phyloP scores from a whole-genome alignment of 2,329 filamentous ascomycete species.

The Aspergillus latus region DNA sequence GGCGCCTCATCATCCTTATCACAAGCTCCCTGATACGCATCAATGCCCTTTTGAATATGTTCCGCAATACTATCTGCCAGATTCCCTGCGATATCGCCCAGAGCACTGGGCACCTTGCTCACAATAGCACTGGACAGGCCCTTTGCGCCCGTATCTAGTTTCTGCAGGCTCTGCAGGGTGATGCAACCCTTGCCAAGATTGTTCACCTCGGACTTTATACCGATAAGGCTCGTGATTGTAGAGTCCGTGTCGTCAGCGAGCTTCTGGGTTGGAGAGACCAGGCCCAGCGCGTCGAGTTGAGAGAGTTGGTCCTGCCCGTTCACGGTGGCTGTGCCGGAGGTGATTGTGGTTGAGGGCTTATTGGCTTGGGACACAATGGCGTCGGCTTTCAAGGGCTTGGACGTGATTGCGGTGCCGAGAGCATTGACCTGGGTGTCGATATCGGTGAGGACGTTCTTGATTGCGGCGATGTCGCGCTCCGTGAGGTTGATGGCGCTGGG shows the following conservation, averaged over 20 bases:
- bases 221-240: slow-evolving; percentile 6
- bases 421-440: slow-evolving; percentile 17
- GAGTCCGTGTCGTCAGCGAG: slow-evolving; percentile 14
- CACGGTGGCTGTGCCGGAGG: slow-evolving; percentile 13
- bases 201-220: slow-evolving; percentile 12
- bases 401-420: slow-evolving; percentile 5
- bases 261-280: slow-evolving; percentile 15
- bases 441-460: slow-evolving; percentile 14
- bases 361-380: slow-evolving; percentile 8
- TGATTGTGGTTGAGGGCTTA: slow-evolving; percentile 17
- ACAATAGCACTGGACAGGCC: neutral
- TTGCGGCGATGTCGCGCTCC: slow-evolving; percentile 14
- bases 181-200: slow-evolving; percentile 11
- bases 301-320: slow-evolving; percentile 5
- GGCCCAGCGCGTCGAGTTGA: slow-evolving; percentile 15
- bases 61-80: slow-evolving; percentile 27
- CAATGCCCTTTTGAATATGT: slow-evolving; percentile 32
- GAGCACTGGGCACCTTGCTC: slow-evolving; percentile 3
- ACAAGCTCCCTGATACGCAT: slow-evolving; percentile 12
- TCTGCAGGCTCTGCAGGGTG: slow-evolving; percentile 4
- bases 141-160: neutral
- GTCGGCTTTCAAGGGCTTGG: slow-evolving; percentile 3
- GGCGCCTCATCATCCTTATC: neutral
- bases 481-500: neutral
- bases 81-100: slow-evolving; percentile 21